These are phyloP conservation scores for Camelina sativa DNA, from an alignment of 345 rosid species.

Conservation along the genomic window DNA sequence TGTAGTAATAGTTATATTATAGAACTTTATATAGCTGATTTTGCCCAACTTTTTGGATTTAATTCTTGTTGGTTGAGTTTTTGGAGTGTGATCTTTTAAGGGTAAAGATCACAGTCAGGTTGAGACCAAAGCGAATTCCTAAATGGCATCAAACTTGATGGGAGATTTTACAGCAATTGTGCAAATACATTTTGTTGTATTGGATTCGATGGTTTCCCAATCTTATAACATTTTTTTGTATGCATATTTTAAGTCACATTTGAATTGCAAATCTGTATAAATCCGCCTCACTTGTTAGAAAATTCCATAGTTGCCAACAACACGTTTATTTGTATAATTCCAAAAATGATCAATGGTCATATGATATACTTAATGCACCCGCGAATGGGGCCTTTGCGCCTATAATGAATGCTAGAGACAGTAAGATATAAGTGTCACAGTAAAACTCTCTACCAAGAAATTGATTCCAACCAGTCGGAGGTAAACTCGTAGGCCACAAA, in stretches of 20 bases:
- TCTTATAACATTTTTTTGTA: neutral
- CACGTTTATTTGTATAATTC: slow-evolving; percentile 30
- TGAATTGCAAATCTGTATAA: neutral
- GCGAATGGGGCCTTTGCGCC: slow-evolving; percentile 24
- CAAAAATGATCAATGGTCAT: slow-evolving; percentile 33
- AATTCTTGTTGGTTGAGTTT: slow-evolving; percentile 5
- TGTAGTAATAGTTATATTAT: slow-evolving; percentile 13
- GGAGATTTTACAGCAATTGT: neutral
- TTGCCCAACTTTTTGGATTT: slow-evolving; percentile 22
- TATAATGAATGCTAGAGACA: slow-evolving; percentile 43
- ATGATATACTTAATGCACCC: slow-evolving; percentile 27
- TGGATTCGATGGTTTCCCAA: neutral
- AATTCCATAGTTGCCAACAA: slow-evolving; percentile 1
- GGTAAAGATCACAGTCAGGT: neutral
- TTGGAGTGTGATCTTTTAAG: neutral
- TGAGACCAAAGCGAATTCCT: slow-evolving; percentile 5
- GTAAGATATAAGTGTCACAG: slow-evolving; percentile 13
- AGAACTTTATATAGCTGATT: neutral
- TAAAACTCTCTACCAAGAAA: slow-evolving; percentile 46
- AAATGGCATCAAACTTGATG: neutral
- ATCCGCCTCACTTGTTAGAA: neutral
- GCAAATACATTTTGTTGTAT: neutral
- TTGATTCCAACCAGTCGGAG: slow-evolving; percentile 88
- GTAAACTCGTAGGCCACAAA: slow-evolving; percentile 80
- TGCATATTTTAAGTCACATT: neutral